Conservation (phyloP, 306 rosid genomes). For the Cicer judaicum region DNA sequence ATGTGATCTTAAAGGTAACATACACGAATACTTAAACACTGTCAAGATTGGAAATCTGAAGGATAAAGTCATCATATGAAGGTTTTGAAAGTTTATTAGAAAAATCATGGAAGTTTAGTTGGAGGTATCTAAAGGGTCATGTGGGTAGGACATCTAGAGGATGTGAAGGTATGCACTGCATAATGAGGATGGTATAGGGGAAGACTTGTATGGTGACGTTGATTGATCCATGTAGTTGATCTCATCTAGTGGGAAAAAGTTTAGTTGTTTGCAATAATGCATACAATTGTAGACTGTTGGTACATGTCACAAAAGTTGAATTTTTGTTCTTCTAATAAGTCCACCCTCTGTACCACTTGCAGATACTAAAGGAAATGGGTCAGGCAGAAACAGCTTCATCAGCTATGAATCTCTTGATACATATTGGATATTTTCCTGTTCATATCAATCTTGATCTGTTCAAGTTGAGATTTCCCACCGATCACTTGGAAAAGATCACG, state of each 20-base stretch:
- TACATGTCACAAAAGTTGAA: slow-evolving; percentile 22
- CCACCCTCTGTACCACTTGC: slow-evolving; percentile 44
- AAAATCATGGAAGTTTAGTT: slow-evolving; percentile 11
- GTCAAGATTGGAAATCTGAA: background rate
- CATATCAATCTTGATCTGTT: slow-evolving; percentile 92
- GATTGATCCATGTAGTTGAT: slow-evolving; percentile 6
- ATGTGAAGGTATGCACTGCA: background rate
- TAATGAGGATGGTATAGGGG: background rate
- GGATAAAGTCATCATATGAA: background rate
- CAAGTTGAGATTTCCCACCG: slow-evolving; percentile 70
- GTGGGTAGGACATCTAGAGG: background rate
- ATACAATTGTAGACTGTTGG: slow-evolving; percentile 19
- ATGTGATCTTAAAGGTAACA: background rate
- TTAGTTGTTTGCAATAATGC: slow-evolving; percentile 26
- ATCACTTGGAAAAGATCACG: slow-evolving; percentile 71
- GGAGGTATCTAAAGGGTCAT: background rate
- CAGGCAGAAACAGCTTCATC: slow-evolving; percentile 73
- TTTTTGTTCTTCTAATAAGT: slow-evolving; percentile 36
- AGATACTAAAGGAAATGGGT: slow-evolving; percentile 85
- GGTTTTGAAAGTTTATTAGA: background rate
- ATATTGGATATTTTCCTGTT: slow-evolving; percentile 86
- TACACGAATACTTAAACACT: background rate
- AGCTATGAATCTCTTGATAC: slow-evolving; percentile 77
- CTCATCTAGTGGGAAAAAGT: background rate
- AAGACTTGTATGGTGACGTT: background rate